These are phyloP conservation scores for Aspergillus fructus DNA, from an alignment of 2,329 filamentous ascomycete genomes.

Conservation along the genomic window DNA sequence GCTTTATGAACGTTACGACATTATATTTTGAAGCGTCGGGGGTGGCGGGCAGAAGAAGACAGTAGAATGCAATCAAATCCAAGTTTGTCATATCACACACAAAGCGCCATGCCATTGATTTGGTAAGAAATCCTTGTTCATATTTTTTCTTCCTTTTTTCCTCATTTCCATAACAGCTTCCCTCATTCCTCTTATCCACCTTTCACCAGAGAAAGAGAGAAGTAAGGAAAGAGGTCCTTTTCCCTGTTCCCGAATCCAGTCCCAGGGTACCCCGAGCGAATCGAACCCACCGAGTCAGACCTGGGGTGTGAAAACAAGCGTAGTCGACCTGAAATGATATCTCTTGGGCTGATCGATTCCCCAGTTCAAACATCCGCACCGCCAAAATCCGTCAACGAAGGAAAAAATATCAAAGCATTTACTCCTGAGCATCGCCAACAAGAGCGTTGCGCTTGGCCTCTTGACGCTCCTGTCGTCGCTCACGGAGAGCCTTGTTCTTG, in stretches of 20 bases:
- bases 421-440: slow-evolving; percentile 65
- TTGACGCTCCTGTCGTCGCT: slow-evolving; percentile 94
- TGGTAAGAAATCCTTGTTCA: slow-evolving; percentile 20
- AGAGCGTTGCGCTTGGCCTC: slow-evolving; percentile 86
- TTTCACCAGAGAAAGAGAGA: slow-evolving; percentile 17
- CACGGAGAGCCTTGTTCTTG: slow-evolving; percentile 99
- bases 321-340: slow-evolving; percentile 29
- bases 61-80: slow-evolving; percentile 18
- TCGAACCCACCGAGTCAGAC: slow-evolving; percentile 23
- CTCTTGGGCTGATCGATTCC: slow-evolving; percentile 30
- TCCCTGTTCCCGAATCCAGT: slow-evolving; percentile 20
- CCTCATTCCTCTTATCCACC: slow-evolving; percentile 8
- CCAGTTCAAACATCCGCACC: slow-evolving; percentile 38
- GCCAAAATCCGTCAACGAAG: slow-evolving; percentile 34
- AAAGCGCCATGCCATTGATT: slow-evolving; percentile 30
- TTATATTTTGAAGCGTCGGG: slow-evolving; percentile 10
- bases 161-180: slow-evolving; percentile 10
- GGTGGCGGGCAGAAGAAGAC: slow-evolving; percentile 4
- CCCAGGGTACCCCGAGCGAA: slow-evolving; percentile 21
- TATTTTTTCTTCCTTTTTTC: slow-evolving; percentile 20
- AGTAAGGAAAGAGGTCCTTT: slow-evolving; percentile 14
- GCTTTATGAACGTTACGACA: slow-evolving; percentile 8
- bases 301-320: slow-evolving; percentile 24
- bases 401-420: slow-evolving; percentile 27
- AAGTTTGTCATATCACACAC: slow-evolving; percentile 25